A percentile compares a stretch with the other conserved stretches of the same genome.
These are phyloP conservation scores for Calonectria naviculata DNA, from an alignment of 2,329 filamentous ascomycete genomes.

Conservation along the genomic window DNA sequence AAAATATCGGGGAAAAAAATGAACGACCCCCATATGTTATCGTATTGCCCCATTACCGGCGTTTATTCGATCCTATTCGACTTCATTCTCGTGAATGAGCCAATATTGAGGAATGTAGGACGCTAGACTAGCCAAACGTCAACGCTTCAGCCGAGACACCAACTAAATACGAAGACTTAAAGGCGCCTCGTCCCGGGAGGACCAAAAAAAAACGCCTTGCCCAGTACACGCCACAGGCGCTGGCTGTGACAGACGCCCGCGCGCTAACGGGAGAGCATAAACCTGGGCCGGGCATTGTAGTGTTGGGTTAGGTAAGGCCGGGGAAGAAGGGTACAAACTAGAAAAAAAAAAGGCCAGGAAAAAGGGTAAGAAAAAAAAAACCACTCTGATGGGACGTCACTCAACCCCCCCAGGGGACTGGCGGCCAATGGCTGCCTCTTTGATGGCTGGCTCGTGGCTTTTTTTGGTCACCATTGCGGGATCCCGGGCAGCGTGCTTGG, in stretches of 20 bases:
- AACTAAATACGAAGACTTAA: background rate
- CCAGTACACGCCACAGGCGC: slow-evolving; percentile 20
- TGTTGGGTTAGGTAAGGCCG: background rate
- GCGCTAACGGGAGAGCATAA: slow-evolving; percentile 10
- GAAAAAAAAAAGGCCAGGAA: background rate
- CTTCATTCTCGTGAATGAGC: background rate
- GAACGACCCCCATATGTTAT: background rate
- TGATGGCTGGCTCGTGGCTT: background rate
- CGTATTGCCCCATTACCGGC: background rate
- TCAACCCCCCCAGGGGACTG: background rate
- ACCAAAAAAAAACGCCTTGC: slow-evolving; percentile 5
- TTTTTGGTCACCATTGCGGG: slow-evolving; percentile 16
- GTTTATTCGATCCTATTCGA: too few species aligned
- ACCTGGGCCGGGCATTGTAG: background rate
- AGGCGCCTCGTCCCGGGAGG: background rate
- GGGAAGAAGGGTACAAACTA: background rate
- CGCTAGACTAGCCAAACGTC: slow-evolving; percentile 6
- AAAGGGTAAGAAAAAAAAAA: background rate
- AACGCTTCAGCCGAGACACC: slow-evolving; percentile 3
- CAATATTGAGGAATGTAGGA: slow-evolving; percentile 1
- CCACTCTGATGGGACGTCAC: background rate
- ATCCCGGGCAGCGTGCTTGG: background rate
- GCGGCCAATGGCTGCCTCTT: slow-evolving; percentile 5
- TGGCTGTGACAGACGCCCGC: slow-evolving; percentile 14
- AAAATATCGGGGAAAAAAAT: background rate